A percentile compares a stretch with the other conserved stretches of the same genome.
Conservation (phyloP, 1,284 basidiomycete species). For the Rhodofomes roseus region DNA sequence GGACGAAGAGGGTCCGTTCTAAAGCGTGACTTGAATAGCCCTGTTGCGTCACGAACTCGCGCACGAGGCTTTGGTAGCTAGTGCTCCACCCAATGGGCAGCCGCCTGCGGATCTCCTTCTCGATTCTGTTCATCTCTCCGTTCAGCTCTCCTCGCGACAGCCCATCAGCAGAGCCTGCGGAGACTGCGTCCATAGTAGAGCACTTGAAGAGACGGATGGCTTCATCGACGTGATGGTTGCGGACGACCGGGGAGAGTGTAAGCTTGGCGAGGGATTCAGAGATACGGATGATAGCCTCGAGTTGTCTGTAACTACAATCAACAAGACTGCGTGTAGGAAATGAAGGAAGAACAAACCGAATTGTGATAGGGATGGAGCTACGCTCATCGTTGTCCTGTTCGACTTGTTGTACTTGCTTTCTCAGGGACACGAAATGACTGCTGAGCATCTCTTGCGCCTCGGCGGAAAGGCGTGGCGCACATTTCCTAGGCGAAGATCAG, state of each 20-base stretch:
- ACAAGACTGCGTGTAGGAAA: background rate
- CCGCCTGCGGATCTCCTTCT: conserved; percentile 85
- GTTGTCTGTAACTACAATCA: conserved; percentile 59
- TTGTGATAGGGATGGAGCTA: conserved; percentile 96
- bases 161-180: conserved; percentile 89
- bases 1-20: conserved; percentile 86
- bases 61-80: conserved; percentile 90
- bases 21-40: conserved; percentile 90
- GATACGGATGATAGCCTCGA: conserved; percentile 98
- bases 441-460: conserved; percentile 97
- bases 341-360: conserved; percentile 60
- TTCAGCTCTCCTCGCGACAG: conserved; percentile 90
- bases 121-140: conserved; percentile 91
- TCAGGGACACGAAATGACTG: conserved; percentile 93
- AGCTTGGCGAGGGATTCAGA: conserved; percentile 96
- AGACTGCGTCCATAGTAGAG: conserved; percentile 99
- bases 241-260: conserved; percentile 83
- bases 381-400: conserved; percentile 97
- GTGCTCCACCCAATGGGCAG: conserved; percentile 97
- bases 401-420: conserved; percentile 95
- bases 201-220: conserved; percentile 98
- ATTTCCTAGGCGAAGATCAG: conserved; percentile 59
- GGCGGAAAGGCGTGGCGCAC: conserved; percentile 88
- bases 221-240: conserved; percentile 95
- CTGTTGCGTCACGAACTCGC: conserved; percentile 93